Base-by-base conservation (phyloP, 2,329 filamentous ascomycete genomes). In the Cercospora zeae-maydis region DNA sequence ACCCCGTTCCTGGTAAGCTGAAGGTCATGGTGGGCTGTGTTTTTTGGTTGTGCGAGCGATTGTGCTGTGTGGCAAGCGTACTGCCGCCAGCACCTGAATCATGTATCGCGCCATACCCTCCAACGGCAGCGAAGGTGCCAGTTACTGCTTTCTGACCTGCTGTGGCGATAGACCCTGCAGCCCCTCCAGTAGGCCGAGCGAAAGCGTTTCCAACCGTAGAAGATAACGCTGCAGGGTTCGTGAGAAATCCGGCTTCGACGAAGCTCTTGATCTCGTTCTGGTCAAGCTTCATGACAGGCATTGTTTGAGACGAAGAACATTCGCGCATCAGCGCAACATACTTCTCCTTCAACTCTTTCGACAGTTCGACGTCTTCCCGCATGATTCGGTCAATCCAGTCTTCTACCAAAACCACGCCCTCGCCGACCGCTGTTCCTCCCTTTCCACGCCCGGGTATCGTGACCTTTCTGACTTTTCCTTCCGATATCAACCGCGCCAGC, bases 111-210 rank as follows among this genome's bases (percentile, higher is more conserved):
- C 84, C 84, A n/a, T 80, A 77, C 4, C 89, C 89, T 1, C 90
- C 90, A 0, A 92, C 85, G 1, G 89, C 88, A 6, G 81, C 87
- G 1, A 89, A 71, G 2, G 86, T 87, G 13, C 90, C 90, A 0
- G 89, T 88, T 4, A 88, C 85, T 21, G 88, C 86, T 65, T 79
- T 82, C 1, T 86, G 85, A 14, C 78, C 79, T 21, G 90, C 84
- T 27, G 80, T 82, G 37, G 87, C 83, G 9, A 92, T 79, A 3
- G 85, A 86, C 9, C 58, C 61, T 11, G 60, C 42, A n/a, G 69
- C 47, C 3, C 76, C 75, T 9, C 77, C 71, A 9, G 76, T 75
- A 1, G 79, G 77, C 2, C 75, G 75, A 13, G 77, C 79, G 59
- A 81, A 80, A 21, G 76, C 69, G 55, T 79, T 76, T 60, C 72